Evolutionary conservation across 495 filamentous ascomycete species (phyloP).

Genomic region (Neurospora intermedia): DNA sequence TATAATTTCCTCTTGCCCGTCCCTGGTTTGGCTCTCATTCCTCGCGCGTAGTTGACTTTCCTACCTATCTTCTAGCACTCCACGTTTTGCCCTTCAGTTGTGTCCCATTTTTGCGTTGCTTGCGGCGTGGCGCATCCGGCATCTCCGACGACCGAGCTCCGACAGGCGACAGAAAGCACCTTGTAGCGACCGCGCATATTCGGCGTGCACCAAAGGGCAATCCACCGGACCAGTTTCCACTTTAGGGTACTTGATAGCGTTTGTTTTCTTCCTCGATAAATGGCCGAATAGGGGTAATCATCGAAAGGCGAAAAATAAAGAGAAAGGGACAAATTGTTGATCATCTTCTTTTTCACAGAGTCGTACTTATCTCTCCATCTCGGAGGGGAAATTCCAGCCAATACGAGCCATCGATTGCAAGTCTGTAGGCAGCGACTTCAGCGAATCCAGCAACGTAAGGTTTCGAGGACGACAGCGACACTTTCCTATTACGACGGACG

Average conservation of each 20-base stretch:
- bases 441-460: slow-evolving; percentile 10
- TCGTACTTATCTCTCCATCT: neutral
- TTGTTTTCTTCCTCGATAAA: neutral
- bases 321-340: neutral
- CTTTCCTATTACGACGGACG: slow-evolving; percentile 11
- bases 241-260: neutral
- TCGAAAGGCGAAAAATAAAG: neutral
- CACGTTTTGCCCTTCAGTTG: neutral
- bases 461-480: neutral
- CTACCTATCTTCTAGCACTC: neutral
- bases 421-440: neutral
- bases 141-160: neutral
- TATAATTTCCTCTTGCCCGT: neutral
- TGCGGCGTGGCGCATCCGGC: neutral
- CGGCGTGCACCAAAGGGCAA: neutral
- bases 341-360: neutral
- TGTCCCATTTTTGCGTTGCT: neutral
- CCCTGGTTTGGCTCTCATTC: neutral
- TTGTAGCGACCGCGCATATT: neutral
- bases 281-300: neutral
- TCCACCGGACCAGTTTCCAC: neutral
- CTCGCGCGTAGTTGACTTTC: neutral
- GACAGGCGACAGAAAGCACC: neutral
- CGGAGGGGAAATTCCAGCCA: neutral
- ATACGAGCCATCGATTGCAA: neutral